Conservation (phyloP, 2,329 filamentous ascomycete species). For the Rosellinia necatrix region DNA sequence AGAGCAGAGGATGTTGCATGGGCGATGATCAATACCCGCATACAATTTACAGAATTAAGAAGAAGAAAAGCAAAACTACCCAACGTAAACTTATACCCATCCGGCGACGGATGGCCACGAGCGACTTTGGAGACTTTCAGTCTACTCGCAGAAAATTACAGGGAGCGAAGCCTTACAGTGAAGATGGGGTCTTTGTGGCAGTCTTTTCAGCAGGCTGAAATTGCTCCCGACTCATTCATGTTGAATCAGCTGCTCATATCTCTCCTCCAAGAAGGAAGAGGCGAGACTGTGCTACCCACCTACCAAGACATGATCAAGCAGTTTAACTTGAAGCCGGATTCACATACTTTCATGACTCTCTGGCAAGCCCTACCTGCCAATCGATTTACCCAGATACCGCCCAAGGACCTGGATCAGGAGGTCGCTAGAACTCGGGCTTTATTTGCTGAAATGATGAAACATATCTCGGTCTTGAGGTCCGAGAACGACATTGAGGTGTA, state of each 20-base stretch:
- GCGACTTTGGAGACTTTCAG: slow-evolving; percentile 80
- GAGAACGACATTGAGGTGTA: slow-evolving; percentile 44
- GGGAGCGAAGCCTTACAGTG: slow-evolving; percentile 61
- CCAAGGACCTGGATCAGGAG: slow-evolving; percentile 40
- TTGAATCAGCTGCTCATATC: slow-evolving; percentile 78
- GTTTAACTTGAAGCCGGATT: slow-evolving; percentile 61
- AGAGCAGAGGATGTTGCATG: slow-evolving; percentile 73
- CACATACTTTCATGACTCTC: slow-evolving; percentile 70
- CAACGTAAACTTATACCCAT: slow-evolving; percentile 39
- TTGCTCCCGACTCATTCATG: slow-evolving; percentile 73
- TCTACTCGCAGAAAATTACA: slow-evolving; percentile 74
- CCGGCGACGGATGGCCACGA: slow-evolving; percentile 50
- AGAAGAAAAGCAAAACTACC: slow-evolving; percentile 38
- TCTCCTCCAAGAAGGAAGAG: slow-evolving; percentile 63
- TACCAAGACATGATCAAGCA: slow-evolving; percentile 59
- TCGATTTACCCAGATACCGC: slow-evolving; percentile 46
- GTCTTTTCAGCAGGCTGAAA: slow-evolving; percentile 65
- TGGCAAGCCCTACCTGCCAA: slow-evolving; percentile 65
- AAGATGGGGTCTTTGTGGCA: slow-evolving; percentile 65
- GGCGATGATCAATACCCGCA: slow-evolving; percentile 74
- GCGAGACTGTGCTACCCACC: slow-evolving; percentile 57
- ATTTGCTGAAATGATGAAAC: slow-evolving; percentile 56
- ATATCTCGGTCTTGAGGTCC: slow-evolving; percentile 50
- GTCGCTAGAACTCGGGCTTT: slow-evolving; percentile 45
- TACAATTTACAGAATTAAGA: slow-evolving; percentile 63